phyloP scores from a whole-genome alignment of 2,329 filamentous ascomycete genomes.

The Sordariomycetes sp. region DNA sequence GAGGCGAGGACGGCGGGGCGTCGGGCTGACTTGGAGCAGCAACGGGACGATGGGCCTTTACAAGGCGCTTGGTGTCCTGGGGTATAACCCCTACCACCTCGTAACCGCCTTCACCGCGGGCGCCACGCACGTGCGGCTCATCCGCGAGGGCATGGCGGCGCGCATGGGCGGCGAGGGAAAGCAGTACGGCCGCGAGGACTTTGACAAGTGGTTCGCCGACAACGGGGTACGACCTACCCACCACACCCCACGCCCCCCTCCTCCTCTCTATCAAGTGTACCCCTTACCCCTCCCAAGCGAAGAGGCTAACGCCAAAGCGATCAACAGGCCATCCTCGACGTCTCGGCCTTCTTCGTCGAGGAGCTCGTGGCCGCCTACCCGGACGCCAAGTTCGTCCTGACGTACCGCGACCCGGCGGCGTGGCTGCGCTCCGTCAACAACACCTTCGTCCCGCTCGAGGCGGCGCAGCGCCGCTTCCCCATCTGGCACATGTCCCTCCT shows the following conservation, averaged over 20 bases:
- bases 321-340: constrained; percentile 1
- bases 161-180: constrained; percentile 16
- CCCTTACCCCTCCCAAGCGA: neutral
- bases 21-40: constrained; percentile 9
- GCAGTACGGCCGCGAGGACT: constrained; percentile 22
- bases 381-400: constrained; percentile 61
- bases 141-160: constrained; percentile 18
- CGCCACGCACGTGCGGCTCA: constrained; percentile 12
- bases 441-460: constrained; percentile 31
- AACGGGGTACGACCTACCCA: constrained; percentile 19
- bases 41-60: constrained; percentile 24
- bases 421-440: constrained; percentile 54
- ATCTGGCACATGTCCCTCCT: neutral
- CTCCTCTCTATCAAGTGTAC: neutral
- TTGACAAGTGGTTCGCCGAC: constrained; percentile 27
- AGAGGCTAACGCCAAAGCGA: neutral
- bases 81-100: constrained; percentile 25
- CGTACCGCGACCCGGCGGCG: constrained; percentile 53
- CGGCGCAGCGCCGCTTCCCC: neutral
- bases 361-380: constrained; percentile 64
- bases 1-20: neutral
- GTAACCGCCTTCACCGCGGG: constrained; percentile 16
- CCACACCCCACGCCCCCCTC: neutral
- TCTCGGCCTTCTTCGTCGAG: constrained; percentile 52
- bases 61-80: constrained; percentile 19